Base-by-base conservation (phyloP, 805 yeast genomes). In the Wickerhamiella brachini region DNA sequence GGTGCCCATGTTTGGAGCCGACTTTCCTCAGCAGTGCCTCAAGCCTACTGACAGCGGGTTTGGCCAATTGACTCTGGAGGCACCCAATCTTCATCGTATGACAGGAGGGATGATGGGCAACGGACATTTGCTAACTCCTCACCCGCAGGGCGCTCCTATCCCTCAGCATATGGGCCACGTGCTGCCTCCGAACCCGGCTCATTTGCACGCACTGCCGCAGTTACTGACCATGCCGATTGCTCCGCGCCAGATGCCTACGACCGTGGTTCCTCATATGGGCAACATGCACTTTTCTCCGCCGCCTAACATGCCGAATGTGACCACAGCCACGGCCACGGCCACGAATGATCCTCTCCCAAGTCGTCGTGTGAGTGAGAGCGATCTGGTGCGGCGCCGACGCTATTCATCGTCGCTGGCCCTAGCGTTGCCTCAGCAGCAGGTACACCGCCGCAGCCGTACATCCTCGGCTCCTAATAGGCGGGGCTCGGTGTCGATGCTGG, bases 1-100 rank as follows among this genome's bases (percentile, higher is more conserved):
- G 56, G 75, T 86, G 24, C 95, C 96, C 2, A 57, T 88, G 7
- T 88, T 88, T 67, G 96, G 96, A 2, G 65, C 68, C 1, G 74
- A 69, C 24, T 88, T 88, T 63, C 81, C 84, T 3, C 72, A 68
- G 41, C 68, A 71, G 51, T 83, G 88, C 59, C 67, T 81, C 45
- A 67, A 65, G 56, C 87, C 88, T 0, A 62, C 66, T 55, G 81
- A 79, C 54, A 68, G 68, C 9, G 85, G 85, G 0, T 83, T 78
- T 66, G 88, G 89, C 2, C 76, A 79, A 67, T 70, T 83, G 49
- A 63, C 72, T 60, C 58, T 69, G 51, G 41, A 56, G 52, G 5
- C 38, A 22, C 26, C 49, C 44, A 59, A 54, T 31, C 52, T 56
- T 34, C 45, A 53, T 17, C 34, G 34, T 12, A 29, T 29, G 34